phyloP scores from a whole-genome alignment of 1,139 yeast genomes.

The Barnettozyma hawaiiensis region DNA sequence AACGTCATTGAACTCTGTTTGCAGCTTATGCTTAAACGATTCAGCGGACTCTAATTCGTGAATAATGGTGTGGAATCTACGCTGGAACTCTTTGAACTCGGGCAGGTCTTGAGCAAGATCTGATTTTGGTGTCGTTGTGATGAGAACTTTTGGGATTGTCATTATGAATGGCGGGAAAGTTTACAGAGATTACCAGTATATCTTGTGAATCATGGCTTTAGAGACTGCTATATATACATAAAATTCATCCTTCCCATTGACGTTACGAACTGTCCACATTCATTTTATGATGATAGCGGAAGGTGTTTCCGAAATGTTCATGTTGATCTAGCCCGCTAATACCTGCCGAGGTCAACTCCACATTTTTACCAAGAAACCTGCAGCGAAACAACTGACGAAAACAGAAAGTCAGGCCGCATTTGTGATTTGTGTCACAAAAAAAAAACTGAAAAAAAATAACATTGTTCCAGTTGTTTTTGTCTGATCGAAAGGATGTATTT shows the following conservation, averaged over 20 bases:
- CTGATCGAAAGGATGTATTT: too few relatives aligned
- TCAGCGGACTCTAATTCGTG: constrained; percentile 24
- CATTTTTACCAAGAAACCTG: background rate
- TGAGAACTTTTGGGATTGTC: constrained; percentile 26
- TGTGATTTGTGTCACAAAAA: too few relatives aligned
- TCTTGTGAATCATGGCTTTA: too few relatives aligned
- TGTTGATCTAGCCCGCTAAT: background rate
- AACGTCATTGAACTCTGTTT: constrained; percentile 33
- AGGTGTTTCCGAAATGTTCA: background rate
- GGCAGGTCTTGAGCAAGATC: constrained; percentile 25
- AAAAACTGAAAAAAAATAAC: too few relatives aligned
- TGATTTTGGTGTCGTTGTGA: constrained; percentile 23
- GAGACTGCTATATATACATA: too few relatives aligned
- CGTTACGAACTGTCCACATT: background rate
- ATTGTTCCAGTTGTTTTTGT: too few relatives aligned
- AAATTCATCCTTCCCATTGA: background rate
- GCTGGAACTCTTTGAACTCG: constrained; percentile 23
- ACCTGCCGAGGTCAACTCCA: too few relatives aligned
- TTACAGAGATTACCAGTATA: too few relatives aligned
- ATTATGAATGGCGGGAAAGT: constrained; percentile 3
- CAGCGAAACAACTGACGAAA: background rate
- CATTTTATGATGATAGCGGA: background rate
- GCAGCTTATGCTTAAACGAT: constrained; percentile 25
- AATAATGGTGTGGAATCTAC: constrained; percentile 24
- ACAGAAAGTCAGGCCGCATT: background rate